These are phyloP conservation scores for Carex scoparia DNA, from an alignment of 176 grass and related monocot species.

Conservation along the genomic window DNA sequence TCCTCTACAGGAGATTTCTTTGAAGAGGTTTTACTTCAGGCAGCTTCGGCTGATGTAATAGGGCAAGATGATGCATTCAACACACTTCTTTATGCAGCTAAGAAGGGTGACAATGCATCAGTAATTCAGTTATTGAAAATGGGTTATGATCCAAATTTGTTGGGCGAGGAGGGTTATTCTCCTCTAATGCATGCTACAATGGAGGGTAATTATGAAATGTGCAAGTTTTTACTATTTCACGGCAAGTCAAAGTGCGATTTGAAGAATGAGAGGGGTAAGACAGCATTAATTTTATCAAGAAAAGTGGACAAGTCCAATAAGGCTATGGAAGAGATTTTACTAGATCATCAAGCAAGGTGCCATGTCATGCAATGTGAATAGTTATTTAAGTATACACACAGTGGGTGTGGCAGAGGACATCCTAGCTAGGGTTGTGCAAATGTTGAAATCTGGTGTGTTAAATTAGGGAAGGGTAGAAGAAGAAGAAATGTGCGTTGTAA, in stretches of 20 bases:
- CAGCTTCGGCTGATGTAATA: slow-evolving; percentile 34
- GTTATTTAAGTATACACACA: slow-evolving; percentile 46
- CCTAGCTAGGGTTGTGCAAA: slow-evolving; percentile 24
- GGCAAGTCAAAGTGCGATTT: slow-evolving; percentile 43
- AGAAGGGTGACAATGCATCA: slow-evolving; percentile 36
- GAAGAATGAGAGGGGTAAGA: slow-evolving; percentile 34
- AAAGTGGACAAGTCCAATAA: slow-evolving; percentile 33
- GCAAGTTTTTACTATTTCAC: slow-evolving; percentile 41
- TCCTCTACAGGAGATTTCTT: slow-evolving; percentile 36
- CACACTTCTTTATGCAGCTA: slow-evolving; percentile 49
- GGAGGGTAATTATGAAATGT: slow-evolving; percentile 31
- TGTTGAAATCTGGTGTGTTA: slow-evolving; percentile 46
- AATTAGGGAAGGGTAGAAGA: slow-evolving; percentile 36
- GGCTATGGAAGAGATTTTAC: slow-evolving; percentile 38
- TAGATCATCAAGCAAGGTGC: slow-evolving; percentile 33
- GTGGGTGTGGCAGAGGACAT: slow-evolving; percentile 41
- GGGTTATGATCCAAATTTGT: slow-evolving; percentile 35
- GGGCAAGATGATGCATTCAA: slow-evolving; percentile 26
- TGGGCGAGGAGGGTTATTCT: slow-evolving; percentile 46
- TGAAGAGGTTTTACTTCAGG: slow-evolving; percentile 43
- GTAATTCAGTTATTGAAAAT: slow-evolving; percentile 49
- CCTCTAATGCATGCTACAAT: slow-evolving; percentile 47
- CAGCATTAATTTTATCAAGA: slow-evolving; percentile 42
- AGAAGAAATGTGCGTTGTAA: slow-evolving; percentile 53
- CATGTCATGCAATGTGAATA: slow-evolving; percentile 43